Evolutionary conservation across 176 grass and related monocot genomes (phyloP), one percentile per base, ranked within the genome.

Genomic region (Thalia dealbata): DNA sequence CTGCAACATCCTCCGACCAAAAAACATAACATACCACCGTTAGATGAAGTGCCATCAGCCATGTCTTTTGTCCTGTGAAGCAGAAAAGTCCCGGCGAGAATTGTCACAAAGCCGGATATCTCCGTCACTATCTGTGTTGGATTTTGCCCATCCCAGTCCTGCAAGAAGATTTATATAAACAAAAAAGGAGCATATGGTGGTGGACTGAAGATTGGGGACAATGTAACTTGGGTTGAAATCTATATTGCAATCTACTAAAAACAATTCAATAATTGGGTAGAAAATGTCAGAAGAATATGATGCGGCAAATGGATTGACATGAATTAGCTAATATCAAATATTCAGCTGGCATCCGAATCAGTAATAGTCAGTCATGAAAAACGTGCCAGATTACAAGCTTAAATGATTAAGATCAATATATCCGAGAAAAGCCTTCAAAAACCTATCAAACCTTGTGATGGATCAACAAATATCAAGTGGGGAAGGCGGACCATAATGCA

Each of bases 131-230:
- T 88, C 77, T 88, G 89, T 13, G 89, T 91, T 18, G 89, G 85
- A 78, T 85, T 88, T 81, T 91, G 89, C 51, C 86, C 61, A 81
- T 91, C 85, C 89, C 89, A 91, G 71, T 91, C 89, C 89, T 91
- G 77, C 79, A 77, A 51, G 24, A 76, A 66, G 73, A 81, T 41
- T 51, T 72, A 52, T 38, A 78, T 30, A 52, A 15, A 64, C 1
- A 6, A 10, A 12, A 32, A 64, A 64, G 62, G 0, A 32, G 26
- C 62, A 64, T 64, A 64, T 15, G 27, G 6, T 64, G 9, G 12
- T 14, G 10, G 2, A 24, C 10, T 8, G 61, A 15, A 7, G 3
- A 58, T n/a, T 58, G 2, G 16, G 54, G 54, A 2, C 54, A 8
- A 63, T 28, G 24, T 22, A 28, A 3, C 61, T 14, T 28, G 14